Conservation (phyloP, 108 stramenopile species). For the Cyclostephanos tholiformis region DNA sequence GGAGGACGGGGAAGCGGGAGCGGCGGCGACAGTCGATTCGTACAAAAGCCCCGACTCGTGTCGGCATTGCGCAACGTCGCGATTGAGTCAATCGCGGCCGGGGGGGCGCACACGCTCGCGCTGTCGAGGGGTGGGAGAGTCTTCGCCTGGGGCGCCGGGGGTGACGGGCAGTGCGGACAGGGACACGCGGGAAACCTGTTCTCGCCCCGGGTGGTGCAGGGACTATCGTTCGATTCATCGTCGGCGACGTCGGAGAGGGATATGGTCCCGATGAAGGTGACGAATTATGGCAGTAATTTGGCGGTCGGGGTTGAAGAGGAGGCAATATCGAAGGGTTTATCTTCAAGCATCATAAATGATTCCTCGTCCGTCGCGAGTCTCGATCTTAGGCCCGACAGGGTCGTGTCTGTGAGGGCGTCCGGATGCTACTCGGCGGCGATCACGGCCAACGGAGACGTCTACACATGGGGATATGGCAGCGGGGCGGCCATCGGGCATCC, state of each 20-base stretch:
- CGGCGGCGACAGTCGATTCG: conserved; percentile 47
- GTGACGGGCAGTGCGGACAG: conserved; percentile 94
- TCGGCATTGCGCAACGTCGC: conserved; percentile 65
- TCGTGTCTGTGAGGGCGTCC: conserved; percentile 67
- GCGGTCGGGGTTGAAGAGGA: conserved; percentile 51
- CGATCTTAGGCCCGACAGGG: conserved; percentile 23
- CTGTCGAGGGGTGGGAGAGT: conserved; percentile 85
- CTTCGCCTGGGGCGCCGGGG: conserved; percentile 89
- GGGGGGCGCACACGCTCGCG: conserved; percentile 93
- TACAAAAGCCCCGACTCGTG: conserved; percentile 60
- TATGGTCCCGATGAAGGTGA: neutral
- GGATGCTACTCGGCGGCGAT: conserved; percentile 78
- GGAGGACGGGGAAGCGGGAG: conserved; percentile 1
- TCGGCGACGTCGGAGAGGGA: conserved; percentile 42
- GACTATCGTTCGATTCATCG: conserved; percentile 14
- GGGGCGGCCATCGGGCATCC: conserved; percentile 72
- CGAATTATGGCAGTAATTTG: neutral
- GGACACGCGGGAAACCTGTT: conserved; percentile 62
- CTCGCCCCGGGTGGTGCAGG: conserved; percentile 36
- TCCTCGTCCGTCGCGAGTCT: conserved; percentile 20
- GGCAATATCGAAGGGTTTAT: conserved; percentile 27
- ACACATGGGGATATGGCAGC: conserved; percentile 86
- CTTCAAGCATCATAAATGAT: conserved; percentile 2
- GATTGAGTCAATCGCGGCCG: conserved; percentile 78
- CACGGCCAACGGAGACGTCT: conserved; percentile 70